Conservation (phyloP, 2,329 filamentous ascomycete genomes). For the Berkeleyomyces rouxiae region DNA sequence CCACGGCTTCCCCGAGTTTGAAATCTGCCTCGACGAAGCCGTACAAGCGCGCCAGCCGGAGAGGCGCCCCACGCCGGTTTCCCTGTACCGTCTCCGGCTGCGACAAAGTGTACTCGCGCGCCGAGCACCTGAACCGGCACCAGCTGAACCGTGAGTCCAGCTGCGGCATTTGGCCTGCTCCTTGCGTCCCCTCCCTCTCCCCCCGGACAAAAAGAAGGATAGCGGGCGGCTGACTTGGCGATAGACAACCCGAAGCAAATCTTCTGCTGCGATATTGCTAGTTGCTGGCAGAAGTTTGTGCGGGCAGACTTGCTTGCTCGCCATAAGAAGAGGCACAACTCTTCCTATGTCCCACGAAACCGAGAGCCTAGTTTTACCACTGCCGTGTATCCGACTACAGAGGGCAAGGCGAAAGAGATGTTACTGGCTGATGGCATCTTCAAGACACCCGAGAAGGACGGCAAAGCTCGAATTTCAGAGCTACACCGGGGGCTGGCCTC, state of each 20-base stretch:
- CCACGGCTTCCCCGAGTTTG: neutral
- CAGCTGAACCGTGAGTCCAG: conserved; percentile 53
- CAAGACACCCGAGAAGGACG: neutral
- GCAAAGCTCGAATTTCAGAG: too few relatives aligned
- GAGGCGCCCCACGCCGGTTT: conserved; percentile 35
- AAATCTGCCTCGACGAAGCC: neutral
- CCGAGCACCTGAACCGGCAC: conserved; percentile 67
- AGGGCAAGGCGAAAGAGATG: too few relatives aligned
- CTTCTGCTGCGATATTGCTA: conserved; percentile 57
- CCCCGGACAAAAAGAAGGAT: neutral
- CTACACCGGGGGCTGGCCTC: too few relatives aligned
- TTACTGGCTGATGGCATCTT: neutral
- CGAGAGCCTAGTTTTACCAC: conserved; percentile 22
- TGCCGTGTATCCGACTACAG: neutral
- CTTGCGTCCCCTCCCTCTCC: neutral
- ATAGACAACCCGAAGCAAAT: conserved; percentile 61
- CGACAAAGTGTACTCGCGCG: conserved; percentile 64
- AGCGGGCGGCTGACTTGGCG: conserved; percentile 12
- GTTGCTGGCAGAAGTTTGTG: conserved; percentile 62
- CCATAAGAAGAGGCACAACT: conserved; percentile 48
- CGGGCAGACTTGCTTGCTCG: conserved; percentile 59
- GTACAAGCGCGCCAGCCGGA: conserved; percentile 36
- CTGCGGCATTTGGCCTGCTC: conserved; percentile 1
- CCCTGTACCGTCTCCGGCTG: conserved; percentile 54
- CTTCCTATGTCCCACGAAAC: conserved; percentile 34